Evolutionary conservation across 306 rosid genomes (phyloP).

Genomic region (Neltuma alba): DNA sequence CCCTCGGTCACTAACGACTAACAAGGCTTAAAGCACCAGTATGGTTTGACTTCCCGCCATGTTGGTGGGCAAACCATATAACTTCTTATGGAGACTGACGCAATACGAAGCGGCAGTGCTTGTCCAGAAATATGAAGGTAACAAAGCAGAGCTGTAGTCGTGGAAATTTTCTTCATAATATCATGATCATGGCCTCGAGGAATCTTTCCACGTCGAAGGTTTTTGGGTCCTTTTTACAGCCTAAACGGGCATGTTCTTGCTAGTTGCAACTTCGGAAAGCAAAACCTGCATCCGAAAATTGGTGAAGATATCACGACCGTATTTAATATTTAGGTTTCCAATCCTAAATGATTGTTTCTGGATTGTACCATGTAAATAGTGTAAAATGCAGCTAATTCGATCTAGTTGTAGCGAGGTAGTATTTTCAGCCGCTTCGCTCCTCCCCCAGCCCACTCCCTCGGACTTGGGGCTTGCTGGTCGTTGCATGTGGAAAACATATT

Average conservation of each 20-base stretch:
- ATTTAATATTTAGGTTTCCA: no score
- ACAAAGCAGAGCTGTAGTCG: neutral
- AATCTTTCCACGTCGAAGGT: neutral
- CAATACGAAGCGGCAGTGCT: constrained; percentile 18
- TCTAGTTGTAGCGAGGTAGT: constrained; percentile 15
- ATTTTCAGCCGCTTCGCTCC: neutral
- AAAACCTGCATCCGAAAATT: neutral
- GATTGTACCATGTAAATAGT: constrained; percentile 31
- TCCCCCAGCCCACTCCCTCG: neutral
- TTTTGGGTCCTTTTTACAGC: neutral
- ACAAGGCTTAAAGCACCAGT: constrained; percentile 27
- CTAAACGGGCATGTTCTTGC: neutral
- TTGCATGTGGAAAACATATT: no score
- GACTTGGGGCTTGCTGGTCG: neutral
- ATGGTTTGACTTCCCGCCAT: constrained; percentile 34
- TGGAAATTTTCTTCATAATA: neutral
- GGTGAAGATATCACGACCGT: constrained; percentile 22
- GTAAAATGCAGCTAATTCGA: constrained; percentile 33
- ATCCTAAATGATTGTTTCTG: constrained; percentile 20
- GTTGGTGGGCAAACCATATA: neutral
- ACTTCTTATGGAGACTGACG: constrained; percentile 17
- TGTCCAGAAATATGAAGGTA: neutral
- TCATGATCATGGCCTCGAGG: neutral
- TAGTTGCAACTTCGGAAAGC: neutral
- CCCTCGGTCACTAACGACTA: constrained; percentile 30